Evolutionary conservation across 2,329 filamentous ascomycete species (phyloP), one percentile per base, ranked within the genome.

Genomic region (Monilinia polystroma): DNA sequence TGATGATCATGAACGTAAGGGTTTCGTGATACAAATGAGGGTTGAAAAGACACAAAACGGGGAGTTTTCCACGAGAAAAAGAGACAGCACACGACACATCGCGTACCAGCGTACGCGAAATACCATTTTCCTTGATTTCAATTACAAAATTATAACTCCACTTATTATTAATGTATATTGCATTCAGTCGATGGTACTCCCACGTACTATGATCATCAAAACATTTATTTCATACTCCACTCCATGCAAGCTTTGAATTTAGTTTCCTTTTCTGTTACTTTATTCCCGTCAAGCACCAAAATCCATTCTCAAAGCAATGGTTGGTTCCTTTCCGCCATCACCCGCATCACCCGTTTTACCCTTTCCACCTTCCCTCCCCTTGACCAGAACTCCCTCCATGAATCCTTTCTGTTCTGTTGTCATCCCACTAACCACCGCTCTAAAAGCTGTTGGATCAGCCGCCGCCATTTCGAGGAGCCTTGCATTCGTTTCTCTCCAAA

Each of bases 301-400:
- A 78, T 97, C 84, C 91, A 98, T 96, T 84, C 96, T 95, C 75
- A 99, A 79, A 64, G 92, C 92, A 82, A 99, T 99, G 70, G 83
- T 95, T 16, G 95, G 95, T 78, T 86, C 87, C 38, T 80, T 84
- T 67, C 81, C 80, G 67, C 80, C 81, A 62, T 78, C 79, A 54
- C 79, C 73, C 65, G 76, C 78, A 72, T 81, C 80, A 75, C 75
- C 76, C 72, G 74, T 72, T 73, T 77, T 79, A 71, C 77, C 75
- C 73, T 64, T 79, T 56, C 75, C 76, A 72, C 66, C 68, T 60
- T 83, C 80, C 72, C 85, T 80, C 63, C 88, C 88, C 32, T 84
- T 86, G 77, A 87, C 85, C 68, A 97, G 86, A 20, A 97, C 88
- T 71, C 88, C 87, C 79, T 97, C 94, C 80, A 98, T 85, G 71